phyloP scores from a whole-genome alignment of 768 basidiomycete species.

The Paxillus rubicundulus region DNA sequence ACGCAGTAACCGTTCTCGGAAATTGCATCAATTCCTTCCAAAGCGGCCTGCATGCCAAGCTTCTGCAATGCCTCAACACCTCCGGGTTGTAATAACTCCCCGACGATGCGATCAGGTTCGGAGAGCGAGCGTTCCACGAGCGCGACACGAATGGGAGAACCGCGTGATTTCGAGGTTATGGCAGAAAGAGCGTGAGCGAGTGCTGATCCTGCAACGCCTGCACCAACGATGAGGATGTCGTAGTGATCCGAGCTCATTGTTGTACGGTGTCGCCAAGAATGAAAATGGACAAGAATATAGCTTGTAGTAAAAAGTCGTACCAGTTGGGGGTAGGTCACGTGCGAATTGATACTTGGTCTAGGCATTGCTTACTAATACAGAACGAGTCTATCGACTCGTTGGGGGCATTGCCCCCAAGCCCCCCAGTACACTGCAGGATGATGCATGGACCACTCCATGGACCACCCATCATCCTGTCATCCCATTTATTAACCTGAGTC shows the following conservation, averaged over 20 bases:
- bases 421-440: too few species aligned
- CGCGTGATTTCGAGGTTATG: slow-evolving; percentile 38
- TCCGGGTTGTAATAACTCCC: slow-evolving; percentile 93
- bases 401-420: too few species aligned
- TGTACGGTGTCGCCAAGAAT: not conserved
- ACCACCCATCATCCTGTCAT: too few species aligned
- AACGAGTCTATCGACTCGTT: too few species aligned
- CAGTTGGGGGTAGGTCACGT: not conserved
- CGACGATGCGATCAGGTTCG: slow-evolving; percentile 95
- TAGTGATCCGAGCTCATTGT: slow-evolving; percentile 37
- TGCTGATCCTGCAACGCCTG: slow-evolving; percentile 84
- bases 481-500: too few species aligned
- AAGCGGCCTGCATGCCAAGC: slow-evolving; percentile 71
- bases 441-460: too few species aligned
- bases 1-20: slow-evolving; percentile 86
- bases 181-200: slow-evolving; percentile 83
- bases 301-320: not conserved
- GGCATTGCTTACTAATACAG: too few species aligned
- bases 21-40: slow-evolving; percentile 89
- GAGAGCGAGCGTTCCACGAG: slow-evolving; percentile 88
- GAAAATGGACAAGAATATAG: not conserved
- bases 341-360: too few species aligned
- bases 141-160: slow-evolving; percentile 68
- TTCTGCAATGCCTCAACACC: slow-evolving; percentile 73
- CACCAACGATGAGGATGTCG: slow-evolving; percentile 88